phyloP scores from a whole-genome alignment of 1,284 basidiomycete genomes.

The Stygiomarasmius scandens region DNA sequence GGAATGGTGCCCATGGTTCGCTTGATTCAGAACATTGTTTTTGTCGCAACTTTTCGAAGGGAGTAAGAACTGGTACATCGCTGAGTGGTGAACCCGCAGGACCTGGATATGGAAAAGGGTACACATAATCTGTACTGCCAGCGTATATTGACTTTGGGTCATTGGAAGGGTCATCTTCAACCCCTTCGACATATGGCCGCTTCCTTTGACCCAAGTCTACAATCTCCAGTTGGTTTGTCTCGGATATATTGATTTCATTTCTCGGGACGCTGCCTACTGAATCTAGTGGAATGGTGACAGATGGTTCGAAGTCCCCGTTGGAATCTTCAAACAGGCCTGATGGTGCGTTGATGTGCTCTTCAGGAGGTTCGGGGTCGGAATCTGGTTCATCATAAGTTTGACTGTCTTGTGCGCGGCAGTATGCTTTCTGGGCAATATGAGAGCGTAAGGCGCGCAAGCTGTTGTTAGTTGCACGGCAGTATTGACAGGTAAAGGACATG shows the following conservation, averaged over 20 bases:
- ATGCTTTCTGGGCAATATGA: background rate
- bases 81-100: background rate
- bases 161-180: background rate
- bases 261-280: background rate
- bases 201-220: too few species aligned
- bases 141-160: background rate
- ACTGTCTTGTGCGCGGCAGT: background rate
- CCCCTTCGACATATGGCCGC: background rate
- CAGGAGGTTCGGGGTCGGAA: background rate
- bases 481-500: background rate
- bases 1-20: conserved; percentile 23
- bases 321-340: too few species aligned
- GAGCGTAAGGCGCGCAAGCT: background rate
- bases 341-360: background rate
- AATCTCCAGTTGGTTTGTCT: background rate
- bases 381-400: background rate
- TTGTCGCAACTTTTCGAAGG: background rate
- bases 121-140: background rate
- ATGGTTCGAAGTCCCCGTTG: too few species aligned
- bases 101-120: background rate
- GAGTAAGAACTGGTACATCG: background rate
- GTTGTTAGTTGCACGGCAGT: background rate
- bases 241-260: background rate
- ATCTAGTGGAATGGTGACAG: background rate
- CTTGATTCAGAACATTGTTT: background rate